Base-by-base conservation (phyloP, 352 stramenopile genomes). In the Pythium dissotocum region DNA sequence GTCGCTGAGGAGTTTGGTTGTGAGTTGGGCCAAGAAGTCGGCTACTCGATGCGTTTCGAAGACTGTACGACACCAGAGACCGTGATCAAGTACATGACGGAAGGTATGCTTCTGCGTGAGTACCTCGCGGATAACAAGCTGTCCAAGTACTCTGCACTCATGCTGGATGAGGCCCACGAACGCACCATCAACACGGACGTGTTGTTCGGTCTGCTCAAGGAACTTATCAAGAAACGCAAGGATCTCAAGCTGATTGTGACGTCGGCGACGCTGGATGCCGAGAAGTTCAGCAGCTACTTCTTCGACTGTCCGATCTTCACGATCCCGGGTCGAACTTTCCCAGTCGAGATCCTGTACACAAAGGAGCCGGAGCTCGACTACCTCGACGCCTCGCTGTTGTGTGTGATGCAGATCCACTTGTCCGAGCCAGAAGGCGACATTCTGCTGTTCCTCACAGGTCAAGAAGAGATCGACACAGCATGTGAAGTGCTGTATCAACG, bases 31-130 rank as follows among this genome's bases (percentile, higher is more conserved):
- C 86, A 98, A 58, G 90, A 98, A 75, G 93, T 98, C 12, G 98
- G 98, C 21, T 95, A 94, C 63, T 83, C 85, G 21, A 99, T 98
- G 61, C 92, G 85, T 67, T 94, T 97, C 44, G 85, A 96, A 52
- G 88, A 95, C 65, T 88, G 89, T 21, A 94, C 88, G 6, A 88
- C 75, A n/a, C 75, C 81, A 2, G 84, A 98, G 61, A 99, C 97
- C 1, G 90, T 98, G 57, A 99, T 99, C 73, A 99, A 99, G 83
- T 99, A 99, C 79, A 99, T 99, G 97, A 99, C 97, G 2, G 98
- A 99, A 82, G 98, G 98, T 80, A 99, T 99, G 97, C 77, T 99
- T 1, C 90, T 99, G 80, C 90, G 98, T 70, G 98, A 99, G 77
- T 99, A 99, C 75, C 82, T 99, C 14, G 94, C 95, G 6, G 98